A percentile compares a stretch with the other conserved stretches of the same genome.
Evolutionary conservation across 805 yeast species (phyloP).

Genomic region (Spathaspora girioi): DNA sequence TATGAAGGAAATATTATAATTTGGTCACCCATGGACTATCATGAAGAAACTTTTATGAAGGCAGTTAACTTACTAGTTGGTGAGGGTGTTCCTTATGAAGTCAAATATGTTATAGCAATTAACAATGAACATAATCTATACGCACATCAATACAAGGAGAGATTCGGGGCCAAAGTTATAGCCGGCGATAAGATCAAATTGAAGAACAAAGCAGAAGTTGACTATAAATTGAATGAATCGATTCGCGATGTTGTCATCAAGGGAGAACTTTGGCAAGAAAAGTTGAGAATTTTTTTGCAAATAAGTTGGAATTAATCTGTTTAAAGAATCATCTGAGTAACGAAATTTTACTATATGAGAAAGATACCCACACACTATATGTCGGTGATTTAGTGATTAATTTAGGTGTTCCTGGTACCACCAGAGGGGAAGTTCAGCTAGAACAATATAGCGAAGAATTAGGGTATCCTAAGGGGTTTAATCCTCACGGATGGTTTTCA

Average conservation of each 20-base stretch:
- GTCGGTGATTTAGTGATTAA: conserved; percentile 57
- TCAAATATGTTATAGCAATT: conserved; percentile 46
- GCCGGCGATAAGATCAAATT: conserved; percentile 39
- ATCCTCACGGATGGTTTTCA: conserved; percentile 40
- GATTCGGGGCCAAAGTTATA: conserved; percentile 24
- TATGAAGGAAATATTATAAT: conserved; percentile 2
- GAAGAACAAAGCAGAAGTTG: conserved; percentile 30
- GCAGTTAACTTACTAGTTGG: conserved; percentile 26
- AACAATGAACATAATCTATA: conserved; percentile 59
- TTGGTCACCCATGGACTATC: conserved; percentile 2
- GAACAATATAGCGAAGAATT: conserved; percentile 33
- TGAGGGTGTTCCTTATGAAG: conserved; percentile 3
- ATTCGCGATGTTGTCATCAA: conserved; percentile 24
- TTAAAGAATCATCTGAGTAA: conserved; percentile 48
- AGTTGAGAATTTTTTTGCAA: conserved; percentile 27
- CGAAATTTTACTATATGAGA: conserved; percentile 48
- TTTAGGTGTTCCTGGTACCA: conserved; percentile 28
- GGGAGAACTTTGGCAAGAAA: conserved; percentile 11
- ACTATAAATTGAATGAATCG: conserved; percentile 28
- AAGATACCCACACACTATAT: conserved; percentile 39
- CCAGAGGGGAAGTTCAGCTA: conserved; percentile 8
- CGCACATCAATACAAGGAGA: conserved; percentile 41
- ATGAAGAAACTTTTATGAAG: conserved; percentile 2
- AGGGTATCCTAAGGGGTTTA: conserved; percentile 38
- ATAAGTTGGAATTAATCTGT: conserved; percentile 46